Evolutionary conservation across 164 flowering plant genomes (phyloP), one percentile per base, ranked within the genome.

Genomic region (Magnolia officinalis): DNA sequence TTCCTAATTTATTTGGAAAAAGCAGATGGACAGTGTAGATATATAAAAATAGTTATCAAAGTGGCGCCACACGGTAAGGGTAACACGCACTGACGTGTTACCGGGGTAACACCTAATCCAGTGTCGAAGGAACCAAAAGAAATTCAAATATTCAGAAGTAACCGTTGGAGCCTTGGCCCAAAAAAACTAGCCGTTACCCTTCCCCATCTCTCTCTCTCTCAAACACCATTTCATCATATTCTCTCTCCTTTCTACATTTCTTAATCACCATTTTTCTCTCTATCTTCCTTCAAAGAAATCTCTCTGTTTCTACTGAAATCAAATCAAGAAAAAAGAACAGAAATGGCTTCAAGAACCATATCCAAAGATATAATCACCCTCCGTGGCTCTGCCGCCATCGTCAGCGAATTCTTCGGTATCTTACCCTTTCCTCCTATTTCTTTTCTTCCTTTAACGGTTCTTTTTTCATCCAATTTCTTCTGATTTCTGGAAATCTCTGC

Each of bases 361-460:
- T 77, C 98, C 14, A 94, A 91, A 78, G 97, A 96, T 78, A 90
- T 96, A 74, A 96, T 94, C 85, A 96, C 99, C 29, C 88, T 96
- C 14, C 86, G 90, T 7, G 99, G 99, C 2, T 96, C 99, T 0
- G 90, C 98, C 5, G 99, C 99, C 1, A 94, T 96, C 50, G 99
- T 96, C 79, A 91, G 99, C 84, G 99, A 96, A 82, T 96, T 91
- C 84, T 96, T 96, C 58, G 97, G 97, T 95, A 26, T 50, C 26
- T 37, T 37, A 18, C 23, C 71, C 13, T 8, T 66, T 58, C 66
- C 21, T 10, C 6, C 49, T 45, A 37, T 63, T 71, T 64, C 13
- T 50, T 63, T 74, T 24, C 18, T 67, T 66, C 20, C 64, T 71
- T 8, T 19, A 24, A 74, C 51, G 23, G 2, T 78, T 70, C 51